A percentile compares a stretch with the other conserved stretches of the same genome.
Conservation (phyloP, 1,284 basidiomycete species). For the Pulveroboletus sp. region DNA sequence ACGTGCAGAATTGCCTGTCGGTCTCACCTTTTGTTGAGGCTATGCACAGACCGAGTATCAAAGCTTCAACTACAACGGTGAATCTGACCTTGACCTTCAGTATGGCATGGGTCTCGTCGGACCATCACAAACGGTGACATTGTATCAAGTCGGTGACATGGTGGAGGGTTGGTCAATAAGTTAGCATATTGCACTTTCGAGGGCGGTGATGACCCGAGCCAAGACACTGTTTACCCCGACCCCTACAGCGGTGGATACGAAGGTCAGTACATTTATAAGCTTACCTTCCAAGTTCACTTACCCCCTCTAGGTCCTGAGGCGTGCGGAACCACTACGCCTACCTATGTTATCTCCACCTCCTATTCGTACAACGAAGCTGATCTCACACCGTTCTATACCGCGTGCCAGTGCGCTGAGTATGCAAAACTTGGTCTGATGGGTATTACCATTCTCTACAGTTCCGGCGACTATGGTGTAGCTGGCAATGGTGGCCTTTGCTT, state of each 20-base stretch:
- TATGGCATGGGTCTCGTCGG: constrained; percentile 49
- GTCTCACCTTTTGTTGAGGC: constrained; percentile 26
- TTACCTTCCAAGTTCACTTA: not conserved
- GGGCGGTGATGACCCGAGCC: constrained; percentile 45
- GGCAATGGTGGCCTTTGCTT: not conserved
- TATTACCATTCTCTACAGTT: constrained; percentile 35
- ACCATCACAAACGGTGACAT: constrained; percentile 39
- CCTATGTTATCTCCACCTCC: constrained; percentile 48
- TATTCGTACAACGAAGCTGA: constrained; percentile 45
- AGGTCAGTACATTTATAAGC: constrained; percentile 18
- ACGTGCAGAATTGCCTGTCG: too few species aligned
- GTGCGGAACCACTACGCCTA: constrained; percentile 41
- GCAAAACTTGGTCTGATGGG: constrained; percentile 49
- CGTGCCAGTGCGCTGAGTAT: constrained; percentile 50
- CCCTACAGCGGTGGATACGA: constrained; percentile 37
- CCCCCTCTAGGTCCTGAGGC: constrained; percentile 33
- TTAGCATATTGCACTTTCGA: constrained; percentile 52
- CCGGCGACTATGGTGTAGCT: constrained; percentile 3
- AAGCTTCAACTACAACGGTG: constrained; percentile 45
- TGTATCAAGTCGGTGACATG: constrained; percentile 49
- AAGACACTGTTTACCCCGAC: constrained; percentile 49
- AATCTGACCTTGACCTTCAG: constrained; percentile 53
- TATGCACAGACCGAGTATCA: constrained; percentile 39
- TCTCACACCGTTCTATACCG: constrained; percentile 42
- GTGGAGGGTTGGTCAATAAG: constrained; percentile 36